Evolutionary conservation across 768 basidiomycete species (phyloP).

Genomic region (Suillus bovinus): DNA sequence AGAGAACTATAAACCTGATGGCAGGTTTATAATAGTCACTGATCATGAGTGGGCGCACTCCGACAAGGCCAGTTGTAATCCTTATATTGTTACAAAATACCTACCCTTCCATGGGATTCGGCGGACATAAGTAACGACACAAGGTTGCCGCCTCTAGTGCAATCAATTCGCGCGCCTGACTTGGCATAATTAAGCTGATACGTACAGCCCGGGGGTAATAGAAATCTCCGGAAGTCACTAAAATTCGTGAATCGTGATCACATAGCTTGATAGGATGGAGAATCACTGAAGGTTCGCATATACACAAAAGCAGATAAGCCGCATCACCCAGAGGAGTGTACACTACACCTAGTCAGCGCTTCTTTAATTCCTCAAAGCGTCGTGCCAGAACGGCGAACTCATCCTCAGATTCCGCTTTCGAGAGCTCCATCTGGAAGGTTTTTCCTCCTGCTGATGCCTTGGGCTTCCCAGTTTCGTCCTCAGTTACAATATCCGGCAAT

Average conservation of each 20-base stretch:
- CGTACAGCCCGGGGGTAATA: conserved; percentile 10
- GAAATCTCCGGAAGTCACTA: conserved; percentile 1
- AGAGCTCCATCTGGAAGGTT: conserved; percentile 2
- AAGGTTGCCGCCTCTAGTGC: not conserved
- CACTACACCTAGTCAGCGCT: conserved; percentile 45
- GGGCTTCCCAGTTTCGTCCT: conserved; percentile 42
- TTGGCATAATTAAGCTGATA: conserved; percentile 9
- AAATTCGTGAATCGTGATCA: not conserved
- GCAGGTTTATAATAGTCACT: not conserved
- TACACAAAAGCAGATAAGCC: conserved; percentile 6
- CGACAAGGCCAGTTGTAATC: not conserved
- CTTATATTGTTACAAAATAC: not conserved
- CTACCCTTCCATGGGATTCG: not conserved
- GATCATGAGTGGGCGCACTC: not conserved
- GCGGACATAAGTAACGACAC: conserved; percentile 6
- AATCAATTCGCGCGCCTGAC: conserved; percentile 6
- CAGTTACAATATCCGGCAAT: conserved; percentile 51
- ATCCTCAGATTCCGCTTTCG: conserved; percentile 45
- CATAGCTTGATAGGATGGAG: conserved; percentile 3
- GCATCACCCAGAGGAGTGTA: not conserved
- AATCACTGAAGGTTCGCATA: not conserved
- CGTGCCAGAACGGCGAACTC: conserved; percentile 75
- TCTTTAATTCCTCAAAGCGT: conserved; percentile 88
- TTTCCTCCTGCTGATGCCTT: conserved; percentile 10
- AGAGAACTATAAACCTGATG: not conserved